Evolutionary conservation across 2,329 filamentous ascomycete genomes (phyloP), one percentile per base, ranked within the genome.

Genomic region (Furcasterigmium sp.): DNA sequence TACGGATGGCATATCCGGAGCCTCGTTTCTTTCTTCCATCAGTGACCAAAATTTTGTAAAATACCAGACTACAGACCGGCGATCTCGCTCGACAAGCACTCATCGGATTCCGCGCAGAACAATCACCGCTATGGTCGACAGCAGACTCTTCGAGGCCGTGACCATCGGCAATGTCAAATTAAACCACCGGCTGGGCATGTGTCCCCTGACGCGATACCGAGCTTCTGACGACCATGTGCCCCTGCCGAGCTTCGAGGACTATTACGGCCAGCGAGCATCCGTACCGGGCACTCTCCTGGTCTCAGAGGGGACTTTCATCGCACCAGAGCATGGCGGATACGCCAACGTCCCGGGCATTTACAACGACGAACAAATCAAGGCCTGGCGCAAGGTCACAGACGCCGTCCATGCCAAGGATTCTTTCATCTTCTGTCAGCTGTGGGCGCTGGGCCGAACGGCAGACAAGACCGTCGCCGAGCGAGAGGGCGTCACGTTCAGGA

Each of bases 391-490:
- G 23, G 43, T 57, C 13, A 54, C 55, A 3, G 41, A 45, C 2
- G 56, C 49, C 3, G 56, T 59, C 0, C 56, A 59, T 34, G 50
- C 47, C 10, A 51, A 51, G 19, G 52, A 53, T 15, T 56, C 53
- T 2, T 54, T 56, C 54, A 79, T 85, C 41, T 84, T 70, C 59
- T 57, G 71, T 2, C 83, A 87, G 53, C 64, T 87, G 0, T 85
- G 78, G 70, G 72, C 71, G 0, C 62, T 78, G 8, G 81, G 83
- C 5, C 73, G 83, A 3, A 69, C 71, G 4, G 74, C 74, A 0
- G 58, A 65, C 32, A 41, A 45, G 0, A 52, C 52, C 3, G 41
- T 52, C 6, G 48, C 53, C 2, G 23, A 44, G 14, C 47, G 49
- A 9, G 58, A 64, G 30, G 59, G 55, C 0, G 44, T 58, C 6